Percentiles rank a stretch among this genome's conserved stretches.
Evolutionary conservation across 2,329 filamentous ascomycete species (phyloP).

Genomic region (Thelonectria discophora): DNA sequence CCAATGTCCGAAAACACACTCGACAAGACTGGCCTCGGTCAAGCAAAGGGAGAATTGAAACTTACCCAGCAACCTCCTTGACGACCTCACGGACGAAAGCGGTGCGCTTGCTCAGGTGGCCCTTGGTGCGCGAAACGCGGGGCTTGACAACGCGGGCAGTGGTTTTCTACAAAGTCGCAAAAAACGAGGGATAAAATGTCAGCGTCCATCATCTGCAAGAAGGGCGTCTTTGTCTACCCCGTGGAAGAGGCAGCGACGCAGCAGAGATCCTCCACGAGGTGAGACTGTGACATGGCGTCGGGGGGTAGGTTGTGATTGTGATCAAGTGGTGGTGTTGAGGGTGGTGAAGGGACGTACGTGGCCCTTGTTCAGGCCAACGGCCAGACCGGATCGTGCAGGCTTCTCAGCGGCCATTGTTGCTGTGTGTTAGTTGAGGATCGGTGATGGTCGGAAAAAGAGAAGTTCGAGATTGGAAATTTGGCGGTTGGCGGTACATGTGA

Average conservation of each 20-base stretch:
- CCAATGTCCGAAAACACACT: background rate
- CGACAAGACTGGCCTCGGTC: background rate
- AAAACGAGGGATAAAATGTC: constrained; percentile 51
- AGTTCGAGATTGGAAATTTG: constrained; percentile 32
- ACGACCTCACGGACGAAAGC: constrained; percentile 97
- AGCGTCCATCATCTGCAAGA: constrained; percentile 70
- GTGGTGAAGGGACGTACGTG: constrained; percentile 61
- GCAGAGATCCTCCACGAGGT: constrained; percentile 80
- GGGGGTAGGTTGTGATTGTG: background rate
- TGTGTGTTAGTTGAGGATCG: constrained; percentile 46
- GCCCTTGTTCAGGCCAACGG: constrained; percentile 70
- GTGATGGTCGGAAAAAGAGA: constrained; percentile 40
- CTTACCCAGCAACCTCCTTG: constrained; percentile 96
- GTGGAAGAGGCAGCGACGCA: constrained; percentile 41
- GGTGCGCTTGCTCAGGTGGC: constrained; percentile 95
- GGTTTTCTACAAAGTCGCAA: constrained; percentile 74
- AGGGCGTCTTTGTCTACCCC: constrained; percentile 28
- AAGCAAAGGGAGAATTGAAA: constrained; percentile 39
- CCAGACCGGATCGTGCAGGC: constrained; percentile 65
- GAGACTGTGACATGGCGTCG: constrained; percentile 60
- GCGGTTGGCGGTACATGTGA: constrained; percentile 29
- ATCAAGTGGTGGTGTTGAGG: background rate
- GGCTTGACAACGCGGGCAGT: constrained; percentile 80
- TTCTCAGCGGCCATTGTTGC: constrained; percentile 68
- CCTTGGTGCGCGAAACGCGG: constrained; percentile 87